phyloP scores from a whole-genome alignment of 345 rosid genomes.

The Cardamine resedifolia region DNA sequence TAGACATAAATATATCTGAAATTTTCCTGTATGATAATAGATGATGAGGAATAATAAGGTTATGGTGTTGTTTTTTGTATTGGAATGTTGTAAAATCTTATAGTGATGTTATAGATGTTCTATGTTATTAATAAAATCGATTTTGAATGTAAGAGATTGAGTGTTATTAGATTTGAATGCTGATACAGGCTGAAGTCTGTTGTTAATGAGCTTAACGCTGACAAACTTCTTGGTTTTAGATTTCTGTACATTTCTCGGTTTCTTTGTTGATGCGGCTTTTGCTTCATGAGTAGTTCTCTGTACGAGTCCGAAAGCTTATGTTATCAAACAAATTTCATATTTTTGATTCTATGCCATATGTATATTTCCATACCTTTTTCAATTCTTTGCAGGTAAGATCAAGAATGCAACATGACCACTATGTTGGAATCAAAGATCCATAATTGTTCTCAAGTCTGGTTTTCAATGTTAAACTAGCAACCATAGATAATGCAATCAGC shows the following conservation, averaged over 20 bases:
- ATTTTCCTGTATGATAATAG: slow-evolving; percentile 27
- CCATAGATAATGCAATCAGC: neutral
- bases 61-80: slow-evolving; percentile 16
- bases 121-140: neutral
- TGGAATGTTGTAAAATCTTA: slow-evolving; percentile 23
- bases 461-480: neutral
- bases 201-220: neutral
- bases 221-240: neutral
- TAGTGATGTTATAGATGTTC: slow-evolving; percentile 12
- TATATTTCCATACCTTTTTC: neutral
- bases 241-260: neutral
- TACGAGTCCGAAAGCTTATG: neutral
- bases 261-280: neutral
- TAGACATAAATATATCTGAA: neutral
- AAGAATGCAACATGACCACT: neutral
- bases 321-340: neutral
- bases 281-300: neutral
- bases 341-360: neutral
- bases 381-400: neutral
- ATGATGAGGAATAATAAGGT: slow-evolving; percentile 18
- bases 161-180: neutral
- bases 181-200: neutral
- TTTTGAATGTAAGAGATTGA: neutral
- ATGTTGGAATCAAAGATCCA: neutral
- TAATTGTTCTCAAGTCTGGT: neutral